Evolutionary conservation across 1,284 basidiomycete genomes (phyloP), one percentile per base, ranked within the genome.

Genomic region (Fomitopsis betulina): DNA sequence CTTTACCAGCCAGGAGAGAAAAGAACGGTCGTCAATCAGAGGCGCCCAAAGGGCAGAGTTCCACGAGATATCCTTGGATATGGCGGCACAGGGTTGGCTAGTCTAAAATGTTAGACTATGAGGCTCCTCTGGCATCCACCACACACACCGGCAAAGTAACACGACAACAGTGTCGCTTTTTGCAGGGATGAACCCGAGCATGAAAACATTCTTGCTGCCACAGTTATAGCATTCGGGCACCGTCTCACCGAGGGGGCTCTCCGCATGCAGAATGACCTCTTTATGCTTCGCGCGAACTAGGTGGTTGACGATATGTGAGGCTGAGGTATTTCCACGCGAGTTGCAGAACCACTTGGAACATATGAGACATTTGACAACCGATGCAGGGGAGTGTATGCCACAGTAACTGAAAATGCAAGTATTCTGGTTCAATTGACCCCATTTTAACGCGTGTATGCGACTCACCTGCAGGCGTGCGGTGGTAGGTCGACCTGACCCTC

Each of bases 341-440:
- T 99, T 99, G 81, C 97, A 99, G 74, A 99, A 99, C 95, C 96
- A 99, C 73, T 99, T 99, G 58, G 86, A 86, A 74, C 97, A 99
- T 54, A 95, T 76, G 35, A 98, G 81, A 69, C 97, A 99, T 76
- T 97, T 96, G 62, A 99, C 96, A 17, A 99, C 97, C 55, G 94
- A 96, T 4, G 94, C 90, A 1, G 96, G 94, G 57, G 94, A 96
- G 74, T 98, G 96, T 54, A 99, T 97, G n/a, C 96, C 96, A 69
- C 96, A 99, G 72, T 99, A 99, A 70, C 94, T 96, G 62, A 33
- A 55, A 56, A n/a, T 33, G 21, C 47, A 9, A 59, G 23, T 51
- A 45, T 40, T 27, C 60, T 55, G 53, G 55, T 23, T 45, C 40
- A 35, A n/a, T 23, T 23, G 40, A 21, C 3, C 38, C n/a, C 27